A percentile compares a stretch with the other conserved stretches of the same genome.
phyloP scores from a whole-genome alignment of 805 yeast species.

The Hanseniaspora nectarophila region DNA sequence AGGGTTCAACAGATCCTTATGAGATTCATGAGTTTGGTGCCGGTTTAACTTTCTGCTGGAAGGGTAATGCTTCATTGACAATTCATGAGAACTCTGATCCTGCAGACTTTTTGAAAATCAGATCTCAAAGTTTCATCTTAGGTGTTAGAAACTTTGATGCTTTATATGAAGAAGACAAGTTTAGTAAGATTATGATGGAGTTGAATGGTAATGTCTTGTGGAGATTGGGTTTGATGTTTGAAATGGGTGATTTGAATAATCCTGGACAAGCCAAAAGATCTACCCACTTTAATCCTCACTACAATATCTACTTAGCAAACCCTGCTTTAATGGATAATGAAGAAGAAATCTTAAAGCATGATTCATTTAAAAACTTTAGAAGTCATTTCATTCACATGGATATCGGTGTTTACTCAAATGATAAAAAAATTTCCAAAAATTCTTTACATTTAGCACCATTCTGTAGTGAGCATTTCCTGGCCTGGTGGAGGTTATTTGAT shows the following conservation, averaged over 20 bases:
- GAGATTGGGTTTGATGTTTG: conserved; percentile 66
- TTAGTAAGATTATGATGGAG: conserved; percentile 44
- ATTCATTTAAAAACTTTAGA: conserved; percentile 49
- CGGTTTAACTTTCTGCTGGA: conserved; percentile 58
- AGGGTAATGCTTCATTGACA: conserved; percentile 38
- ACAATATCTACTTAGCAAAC: conserved; percentile 46
- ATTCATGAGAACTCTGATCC: conserved; percentile 42
- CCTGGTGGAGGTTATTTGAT: conserved; percentile 74
- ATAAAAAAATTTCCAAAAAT: conserved; percentile 39
- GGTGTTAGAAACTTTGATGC: conserved; percentile 39
- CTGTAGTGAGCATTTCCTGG: conserved; percentile 52
- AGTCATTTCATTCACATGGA: conserved; percentile 53
- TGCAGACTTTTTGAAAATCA: conserved; percentile 40
- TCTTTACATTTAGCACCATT: conserved; percentile 62
- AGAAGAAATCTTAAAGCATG: conserved; percentile 32
- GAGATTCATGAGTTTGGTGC: conserved; percentile 44
- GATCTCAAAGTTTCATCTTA: conserved; percentile 45
- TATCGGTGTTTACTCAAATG: conserved; percentile 27
- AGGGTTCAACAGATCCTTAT: conserved; percentile 50
- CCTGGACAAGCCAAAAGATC: conserved; percentile 36
- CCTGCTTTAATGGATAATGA: conserved; percentile 37
- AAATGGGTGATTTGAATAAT: conserved; percentile 38
- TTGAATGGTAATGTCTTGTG: conserved; percentile 61
- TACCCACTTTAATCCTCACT: conserved; percentile 45
- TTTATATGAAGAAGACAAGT: conserved; percentile 17